These are phyloP conservation scores for Termitomyces sp. DNA, from an alignment of 1,284 basidiomycete genomes.

Conservation along the genomic window DNA sequence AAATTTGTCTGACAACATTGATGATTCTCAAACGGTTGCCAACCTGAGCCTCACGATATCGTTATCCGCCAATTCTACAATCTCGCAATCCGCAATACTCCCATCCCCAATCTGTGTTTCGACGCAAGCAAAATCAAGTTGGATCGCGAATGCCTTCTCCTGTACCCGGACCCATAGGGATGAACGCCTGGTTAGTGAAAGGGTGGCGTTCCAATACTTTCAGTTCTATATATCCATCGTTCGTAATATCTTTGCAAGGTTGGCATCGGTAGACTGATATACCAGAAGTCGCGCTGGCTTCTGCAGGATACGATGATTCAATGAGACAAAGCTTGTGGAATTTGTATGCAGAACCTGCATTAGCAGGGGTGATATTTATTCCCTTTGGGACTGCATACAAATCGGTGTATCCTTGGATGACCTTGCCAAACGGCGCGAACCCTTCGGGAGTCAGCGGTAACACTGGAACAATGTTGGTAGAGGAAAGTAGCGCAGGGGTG, in stretches of 20 bases:
- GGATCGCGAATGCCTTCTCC: constrained; percentile 46
- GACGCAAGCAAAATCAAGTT: constrained; percentile 74
- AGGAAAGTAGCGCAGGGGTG: neutral
- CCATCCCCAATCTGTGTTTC: constrained; percentile 83
- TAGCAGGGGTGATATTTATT: constrained; percentile 72
- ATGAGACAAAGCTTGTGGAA: constrained; percentile 82
- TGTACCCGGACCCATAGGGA: constrained; percentile 70
- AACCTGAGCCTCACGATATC: constrained; percentile 35
- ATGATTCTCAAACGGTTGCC: constrained; percentile 4
- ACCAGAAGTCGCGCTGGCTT: constrained; percentile 49
- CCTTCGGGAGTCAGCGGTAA: constrained; percentile 78
- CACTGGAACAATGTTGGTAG: constrained; percentile 47
- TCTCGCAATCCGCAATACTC: constrained; percentile 70
- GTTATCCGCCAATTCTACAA: constrained; percentile 48
- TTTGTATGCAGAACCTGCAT: constrained; percentile 85
- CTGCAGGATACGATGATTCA: constrained; percentile 57
- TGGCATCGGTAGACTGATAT: constrained; percentile 75
- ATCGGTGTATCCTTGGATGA: constrained; percentile 80
- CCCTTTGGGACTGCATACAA: constrained; percentile 60
- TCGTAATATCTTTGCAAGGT: constrained; percentile 42
- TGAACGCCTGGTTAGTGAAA: constrained; percentile 82
- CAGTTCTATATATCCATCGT: constrained; percentile 48
- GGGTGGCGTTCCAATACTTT: constrained; percentile 71
- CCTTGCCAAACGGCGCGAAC: constrained; percentile 80
- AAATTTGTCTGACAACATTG: neutral